Base-by-base conservation (phyloP, 257 asterid genomes). In the Paraleonurus japonicus region DNA sequence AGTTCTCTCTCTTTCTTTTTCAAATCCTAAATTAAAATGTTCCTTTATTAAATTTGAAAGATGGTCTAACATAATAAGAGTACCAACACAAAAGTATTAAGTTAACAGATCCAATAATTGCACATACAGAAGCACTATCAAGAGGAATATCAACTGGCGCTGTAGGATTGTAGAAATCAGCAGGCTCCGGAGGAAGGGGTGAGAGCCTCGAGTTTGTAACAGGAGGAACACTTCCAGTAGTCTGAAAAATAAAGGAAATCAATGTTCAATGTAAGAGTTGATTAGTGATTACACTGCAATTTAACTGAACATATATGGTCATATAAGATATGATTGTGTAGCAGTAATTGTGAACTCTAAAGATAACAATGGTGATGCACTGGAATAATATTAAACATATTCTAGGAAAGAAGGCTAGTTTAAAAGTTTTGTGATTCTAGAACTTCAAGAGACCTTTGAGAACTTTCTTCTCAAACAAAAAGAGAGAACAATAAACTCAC, bases 181-280 rank as follows among this genome's bases (percentile, higher is more conserved):
- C 96, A 75, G 97, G 99, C 73, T 94, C 99, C 20, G 92, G 96
- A 43, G 96, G 96, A 76, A 94, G 97, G 55, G 97, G 99, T 47
- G 96, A 84, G 72, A 94, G 95, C 79, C 96, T 89, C 32, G 98
- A 87, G 88, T 87, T 87, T 71, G 97, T 70, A 17, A 77, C 96
- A 33, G 97, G 83, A 68, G 99, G 95, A 50, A 88, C 95, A 54
- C 83, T 89, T 60, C 89, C 93, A 70, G 87, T 53, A 58, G 64
- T 58, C 98, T 93, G 92, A 51, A 80, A 83, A 60, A 39, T 16
- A 45, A 54, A 73, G 16, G 61, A 65, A 54, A 30, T 28, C 41
- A 30, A 65, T 17, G 35, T 50, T 26, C 27, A 47, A 37, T 26
- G 70, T 15, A 37, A 24, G 59, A 63, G 7, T 43, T 27, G 15